Percentiles rank a stretch among this genome's conserved stretches.
Conservation (phyloP, 2,329 filamentous ascomycete species). For the Aspergillus alliaceus region DNA sequence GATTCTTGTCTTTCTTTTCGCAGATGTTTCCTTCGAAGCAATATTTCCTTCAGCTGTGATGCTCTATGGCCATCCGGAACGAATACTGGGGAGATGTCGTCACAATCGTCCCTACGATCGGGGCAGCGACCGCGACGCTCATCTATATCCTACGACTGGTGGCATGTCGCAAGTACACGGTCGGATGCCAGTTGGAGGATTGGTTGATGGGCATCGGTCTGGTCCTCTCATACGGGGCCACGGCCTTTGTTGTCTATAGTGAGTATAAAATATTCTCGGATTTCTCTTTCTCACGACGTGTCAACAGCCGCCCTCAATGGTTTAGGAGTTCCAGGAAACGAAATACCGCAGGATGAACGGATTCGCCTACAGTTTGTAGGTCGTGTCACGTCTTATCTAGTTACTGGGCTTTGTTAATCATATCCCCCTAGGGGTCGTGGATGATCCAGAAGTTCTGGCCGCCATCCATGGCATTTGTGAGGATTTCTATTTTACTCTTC, state of each 20-base stretch:
- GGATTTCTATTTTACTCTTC: conserved; percentile 20
- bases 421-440: conserved; percentile 13
- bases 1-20: no score
- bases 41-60: not conserved
- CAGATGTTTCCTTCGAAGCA: no score
- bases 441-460: conserved; percentile 22
- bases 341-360: not conserved
- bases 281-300: not conserved
- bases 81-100: conserved; percentile 12
- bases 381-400: not conserved
- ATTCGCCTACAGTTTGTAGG: not conserved
- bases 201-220: conserved; percentile 10
- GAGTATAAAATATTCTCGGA: not conserved
- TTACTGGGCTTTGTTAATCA: not conserved
- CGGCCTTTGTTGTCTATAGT: conserved; percentile 11
- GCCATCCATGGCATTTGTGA: conserved; percentile 16
- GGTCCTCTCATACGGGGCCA: conserved; percentile 10
- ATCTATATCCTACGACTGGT: conserved; percentile 9
- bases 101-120: conserved; percentile 7
- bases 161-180: not conserved
- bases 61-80: conserved; percentile 4
- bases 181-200: conserved; percentile 6
- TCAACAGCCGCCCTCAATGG: conserved; percentile 12
- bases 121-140: conserved; percentile 5
- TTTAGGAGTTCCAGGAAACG: conserved; percentile 5